Base-by-base conservation (phyloP, 208 protist genomes). In the Zelonia costaricensis region DNA sequence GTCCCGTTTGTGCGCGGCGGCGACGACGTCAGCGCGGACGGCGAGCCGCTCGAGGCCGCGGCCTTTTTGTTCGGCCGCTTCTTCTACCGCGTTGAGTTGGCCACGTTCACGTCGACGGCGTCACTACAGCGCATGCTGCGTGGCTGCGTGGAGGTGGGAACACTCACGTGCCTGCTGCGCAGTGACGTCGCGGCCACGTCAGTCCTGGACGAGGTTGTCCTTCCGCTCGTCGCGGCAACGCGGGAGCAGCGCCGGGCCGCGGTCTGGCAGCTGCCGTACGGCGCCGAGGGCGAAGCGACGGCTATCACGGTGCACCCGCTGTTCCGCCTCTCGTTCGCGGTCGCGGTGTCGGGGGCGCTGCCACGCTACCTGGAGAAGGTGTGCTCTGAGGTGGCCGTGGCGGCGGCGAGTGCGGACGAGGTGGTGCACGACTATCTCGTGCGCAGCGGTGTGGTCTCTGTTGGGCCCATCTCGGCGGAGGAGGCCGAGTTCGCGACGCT, bases 111-210 rank as follows among this genome's bases (percentile, higher is more conserved):
- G 10, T 39, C 77, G 2, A 52, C 78, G 15, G 73, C 79, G 33
- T 66, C 64, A 1, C 43, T 92, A 22, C 45, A 57, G 8, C 63
- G 69, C 4, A 51, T 80, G 54, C 59, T 96, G 43, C 80, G 80
- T 25, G 90, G 84, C 16, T 75, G 78, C 30, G 62, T 92, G 22
- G 74, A 76, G 54, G 52, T 82, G 7, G 90, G 90, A 15, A 76
- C 76, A 30, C 51, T 88, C 30, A 69, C 91, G 22, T 91, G 81
- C 44, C 45, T 96, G 31, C 49, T 76, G 20, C 76, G 89, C 36
- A 78, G 78, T 56, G 78, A 92, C 22, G 39, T 59, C 5, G 25
- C 87, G 12, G 49, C 74, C 15, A 57, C 38, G 12, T 10, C 27
- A 10, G 49, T 63, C 23, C 45, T 74, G 36, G 43, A 44, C 18